Base-by-base conservation (phyloP, 345 rosid genomes). In the Erodium maritimum region DNA sequence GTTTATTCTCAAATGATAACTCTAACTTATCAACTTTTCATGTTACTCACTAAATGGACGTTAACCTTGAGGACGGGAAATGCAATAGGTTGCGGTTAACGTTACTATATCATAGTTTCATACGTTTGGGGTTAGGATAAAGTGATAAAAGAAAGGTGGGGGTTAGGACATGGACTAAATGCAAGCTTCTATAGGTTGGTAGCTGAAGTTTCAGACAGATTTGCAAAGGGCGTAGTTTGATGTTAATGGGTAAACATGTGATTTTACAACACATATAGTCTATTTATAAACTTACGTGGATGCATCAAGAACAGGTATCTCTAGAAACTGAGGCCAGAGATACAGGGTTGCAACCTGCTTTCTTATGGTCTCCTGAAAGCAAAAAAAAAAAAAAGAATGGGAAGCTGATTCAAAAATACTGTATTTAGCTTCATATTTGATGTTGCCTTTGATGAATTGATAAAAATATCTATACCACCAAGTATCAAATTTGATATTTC, bases 311-410 rank as follows among this genome's bases (percentile, higher is more conserved):
- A 83, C 69, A 4, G 71, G 83, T 23, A 73, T 66, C 54, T 68
- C 73, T 21, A 73, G 73, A 50, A 69, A 59, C 59, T 69, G 75
- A 20, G 82, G 86, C 85, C 89, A 83, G 21, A 74, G 73, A 61
- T 72, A 80, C 48, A 73, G 68, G 65, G 57, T 63, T 23, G 82
- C 71, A 52, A 78, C 60, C 61, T 80, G 80, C 62, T 67, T 71
- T 57, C 62, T 68, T 54, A 83, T 68, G 20, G 42, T 67, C 51
- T 79, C 77, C 82, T 80, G 85, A 51, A 50, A 9, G 29, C 63
- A 61, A 21, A 17, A 16, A 48, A 48, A 60, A 51, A 25, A 25
- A 25, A 25, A 25, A 25, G 33, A 25, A 7, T 2, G 33, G 7
- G 33, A n/a, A n/a, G 45, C 7, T 46, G 8, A 29, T 46, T 50